Percentiles rank a stretch among this genome's conserved stretches.
Evolutionary conservation across 2,329 filamentous ascomycete genomes (phyloP).

Genomic region (Fusarium sp.): DNA sequence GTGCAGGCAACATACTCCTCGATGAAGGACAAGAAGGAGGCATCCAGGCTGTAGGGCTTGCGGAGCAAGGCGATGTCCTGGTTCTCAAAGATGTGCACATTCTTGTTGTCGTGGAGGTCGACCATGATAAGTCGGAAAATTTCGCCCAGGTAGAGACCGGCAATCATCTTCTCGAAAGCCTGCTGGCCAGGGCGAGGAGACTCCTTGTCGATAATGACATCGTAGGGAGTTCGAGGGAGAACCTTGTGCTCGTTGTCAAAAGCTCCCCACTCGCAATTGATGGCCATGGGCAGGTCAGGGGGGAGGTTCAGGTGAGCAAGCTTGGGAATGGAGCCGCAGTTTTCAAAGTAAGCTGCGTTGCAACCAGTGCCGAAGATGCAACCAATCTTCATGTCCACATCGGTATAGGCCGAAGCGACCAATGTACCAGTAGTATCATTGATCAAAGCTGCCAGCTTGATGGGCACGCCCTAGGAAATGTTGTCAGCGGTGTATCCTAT

Average conservation of each 20-base stretch:
- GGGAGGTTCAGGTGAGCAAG: constrained; percentile 91
- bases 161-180: constrained; percentile 98
- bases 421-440: constrained; percentile 98
- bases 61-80: constrained; percentile 85
- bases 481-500: constrained; percentile 15
- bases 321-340: constrained; percentile 91
- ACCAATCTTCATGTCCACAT: constrained; percentile 90
- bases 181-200: constrained; percentile 95
- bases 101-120: constrained; percentile 84
- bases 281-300: constrained; percentile 86
- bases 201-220: constrained; percentile 87
- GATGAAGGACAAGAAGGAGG: constrained; percentile 92
- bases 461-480: constrained; percentile 78
- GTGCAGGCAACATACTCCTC: constrained; percentile 75
- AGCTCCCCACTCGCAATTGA: constrained; percentile 98
- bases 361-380: constrained; percentile 99
- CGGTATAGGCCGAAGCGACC: constrained; percentile 97
- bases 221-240: constrained; percentile 86
- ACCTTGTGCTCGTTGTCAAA: constrained; percentile 95
- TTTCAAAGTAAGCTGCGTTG: constrained; percentile 98
- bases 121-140: constrained; percentile 90
- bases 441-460: constrained; percentile 92
- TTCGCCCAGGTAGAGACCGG: constrained; percentile 92
- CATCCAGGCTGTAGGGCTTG: constrained; percentile 89
- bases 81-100: constrained; percentile 80